A percentile compares a stretch with the other conserved stretches of the same genome.
Conservation (phyloP, 768 basidiomycete genomes). For the Polyporus arcularius region DNA sequence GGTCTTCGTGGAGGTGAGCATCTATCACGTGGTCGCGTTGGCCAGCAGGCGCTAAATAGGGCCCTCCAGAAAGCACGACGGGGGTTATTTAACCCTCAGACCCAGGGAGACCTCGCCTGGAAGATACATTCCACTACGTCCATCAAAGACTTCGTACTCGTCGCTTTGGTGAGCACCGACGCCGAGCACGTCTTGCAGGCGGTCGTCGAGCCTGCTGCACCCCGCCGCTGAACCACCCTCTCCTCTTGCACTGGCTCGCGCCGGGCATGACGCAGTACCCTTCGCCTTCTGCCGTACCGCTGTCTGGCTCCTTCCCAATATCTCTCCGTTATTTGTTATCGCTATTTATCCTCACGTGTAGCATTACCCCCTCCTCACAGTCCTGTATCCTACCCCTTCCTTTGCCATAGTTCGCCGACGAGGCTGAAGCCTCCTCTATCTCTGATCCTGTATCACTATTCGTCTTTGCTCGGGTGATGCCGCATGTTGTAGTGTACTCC, state of each 20-base stretch:
- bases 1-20: neutral
- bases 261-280: neutral
- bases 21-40: neutral
- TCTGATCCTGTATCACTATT: neutral
- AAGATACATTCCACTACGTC: neutral
- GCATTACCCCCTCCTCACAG: neutral
- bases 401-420: neutral
- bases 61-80: neutral
- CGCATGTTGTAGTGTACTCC: neutral
- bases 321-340: neutral
- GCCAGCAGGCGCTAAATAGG: neutral
- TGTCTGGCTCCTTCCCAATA: too few relatives aligned
- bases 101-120: neutral
- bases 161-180: neutral
- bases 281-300: too few relatives aligned
- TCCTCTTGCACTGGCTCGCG: neutral
- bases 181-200: constrained; percentile 7
- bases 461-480: neutral
- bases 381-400: neutral
- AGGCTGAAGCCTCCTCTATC: neutral
- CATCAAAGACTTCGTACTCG: neutral
- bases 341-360: neutral
- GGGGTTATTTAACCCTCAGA: neutral
- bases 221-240: neutral
- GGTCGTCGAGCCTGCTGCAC: constrained; percentile 3